These are phyloP conservation scores for Lactarius quietus DNA, from an alignment of 768 basidiomycete species.

Conservation along the genomic window DNA sequence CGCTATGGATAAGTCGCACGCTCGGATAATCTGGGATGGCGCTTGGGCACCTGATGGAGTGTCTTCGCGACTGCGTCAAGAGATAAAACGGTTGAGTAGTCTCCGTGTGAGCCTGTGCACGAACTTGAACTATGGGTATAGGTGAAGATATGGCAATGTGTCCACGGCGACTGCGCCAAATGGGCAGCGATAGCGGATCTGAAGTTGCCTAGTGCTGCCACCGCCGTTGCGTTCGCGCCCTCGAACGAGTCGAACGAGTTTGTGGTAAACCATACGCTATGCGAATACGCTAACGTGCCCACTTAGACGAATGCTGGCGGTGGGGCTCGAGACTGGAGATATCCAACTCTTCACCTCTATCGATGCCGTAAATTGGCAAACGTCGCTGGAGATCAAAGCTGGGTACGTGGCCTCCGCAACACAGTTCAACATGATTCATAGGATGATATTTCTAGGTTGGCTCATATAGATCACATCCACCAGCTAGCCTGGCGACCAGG, in stretches of 20 bases:
- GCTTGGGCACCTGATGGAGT: slow-evolving; percentile 77
- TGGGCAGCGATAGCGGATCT: slow-evolving; percentile 63
- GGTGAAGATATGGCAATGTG: slow-evolving; percentile 80
- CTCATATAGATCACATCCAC: slow-evolving; percentile 78
- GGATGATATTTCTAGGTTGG: slow-evolving; percentile 43
- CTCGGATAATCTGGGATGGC: slow-evolving; percentile 94
- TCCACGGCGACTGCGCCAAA: slow-evolving; percentile 31
- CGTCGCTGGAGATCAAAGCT: slow-evolving; percentile 43
- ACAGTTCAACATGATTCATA: not conserved
- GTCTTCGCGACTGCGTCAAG: slow-evolving; percentile 91
- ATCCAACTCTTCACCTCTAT: slow-evolving; percentile 58
- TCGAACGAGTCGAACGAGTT: slow-evolving; percentile 42
- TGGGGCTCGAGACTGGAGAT: slow-evolving; percentile 82
- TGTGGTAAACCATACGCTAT: slow-evolving; percentile 12
- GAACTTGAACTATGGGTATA: slow-evolving; percentile 31
- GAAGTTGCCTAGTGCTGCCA: slow-evolving; percentile 73
- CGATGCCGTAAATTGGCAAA: slow-evolving; percentile 44
- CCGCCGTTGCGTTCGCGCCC: slow-evolving; percentile 68
- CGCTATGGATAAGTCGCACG: slow-evolving; percentile 78
- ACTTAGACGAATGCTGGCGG: slow-evolving; percentile 58
- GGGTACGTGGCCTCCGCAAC: slow-evolving; percentile 41
- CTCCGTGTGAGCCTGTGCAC: not conserved
- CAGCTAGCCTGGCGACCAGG: slow-evolving; percentile 74
- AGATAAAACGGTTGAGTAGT: slow-evolving; percentile 76
- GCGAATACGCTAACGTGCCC: not conserved